Conservation (phyloP, 805 yeast species). For the Cyberlindnera suaveolens region DNA sequence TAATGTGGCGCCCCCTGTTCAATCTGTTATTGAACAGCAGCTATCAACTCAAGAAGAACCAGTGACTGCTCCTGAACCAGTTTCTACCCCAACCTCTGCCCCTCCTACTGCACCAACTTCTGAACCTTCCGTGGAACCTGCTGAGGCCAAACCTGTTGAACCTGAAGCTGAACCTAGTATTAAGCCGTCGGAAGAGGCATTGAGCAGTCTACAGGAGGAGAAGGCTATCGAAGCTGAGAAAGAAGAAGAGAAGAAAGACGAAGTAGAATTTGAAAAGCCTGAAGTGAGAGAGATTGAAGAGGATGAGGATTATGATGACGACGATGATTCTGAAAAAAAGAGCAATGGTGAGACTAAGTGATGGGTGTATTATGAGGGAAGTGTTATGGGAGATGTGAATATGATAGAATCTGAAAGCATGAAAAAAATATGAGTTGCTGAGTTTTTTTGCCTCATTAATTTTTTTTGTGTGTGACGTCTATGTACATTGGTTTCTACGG, state of each 20-base stretch:
- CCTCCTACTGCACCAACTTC: constrained; percentile 3
- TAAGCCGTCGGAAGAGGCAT: constrained; percentile 22
- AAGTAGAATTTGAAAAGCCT: constrained; percentile 24
- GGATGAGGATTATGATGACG: constrained; percentile 33
- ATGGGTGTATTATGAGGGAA: neutral
- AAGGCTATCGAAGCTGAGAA: constrained; percentile 25
- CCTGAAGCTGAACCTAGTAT: constrained; percentile 15
- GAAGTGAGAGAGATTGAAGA: constrained; percentile 35
- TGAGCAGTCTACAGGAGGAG: constrained; percentile 28
- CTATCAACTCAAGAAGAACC: neutral
- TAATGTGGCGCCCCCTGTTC: neutral
- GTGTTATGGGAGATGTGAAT: too few relatives aligned
- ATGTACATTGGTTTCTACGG: neutral
- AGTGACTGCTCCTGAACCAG: neutral
- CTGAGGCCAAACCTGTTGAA: constrained; percentile 1
- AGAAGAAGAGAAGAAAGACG: constrained; percentile 21
- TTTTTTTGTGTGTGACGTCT: neutral
- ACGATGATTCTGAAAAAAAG: constrained; percentile 21
- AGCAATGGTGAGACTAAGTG: constrained; percentile 11
- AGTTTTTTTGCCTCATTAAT: too few relatives aligned
- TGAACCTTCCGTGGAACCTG: constrained; percentile 1
- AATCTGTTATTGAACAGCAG: neutral
- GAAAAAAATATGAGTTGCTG: too few relatives aligned
- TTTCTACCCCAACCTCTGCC: neutral
- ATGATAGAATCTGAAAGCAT: too few relatives aligned